Evolutionary conservation across 352 stramenopile genomes (phyloP), one percentile per base, ranked within the genome.

Genomic region (Phytophthora pisi): DNA sequence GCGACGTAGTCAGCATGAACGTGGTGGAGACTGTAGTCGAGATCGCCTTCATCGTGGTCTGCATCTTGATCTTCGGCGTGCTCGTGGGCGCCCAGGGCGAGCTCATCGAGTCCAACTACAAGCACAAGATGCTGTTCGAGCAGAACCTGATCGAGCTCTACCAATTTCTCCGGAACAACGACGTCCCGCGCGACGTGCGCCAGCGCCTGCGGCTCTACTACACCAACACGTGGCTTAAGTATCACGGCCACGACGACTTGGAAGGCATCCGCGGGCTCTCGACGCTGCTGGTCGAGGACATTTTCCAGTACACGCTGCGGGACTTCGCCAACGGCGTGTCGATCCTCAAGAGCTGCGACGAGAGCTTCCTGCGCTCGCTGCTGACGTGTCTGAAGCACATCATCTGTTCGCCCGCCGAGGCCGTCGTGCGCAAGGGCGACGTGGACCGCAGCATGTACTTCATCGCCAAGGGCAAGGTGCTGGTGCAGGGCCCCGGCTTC

Each of bases 371-470:
- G 30, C 80, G 84, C 0, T 84, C 80, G 5, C 49, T 91, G 15
- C 57, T 92, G 18, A 88, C 78, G 9, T 84, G 81, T 16, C 64
- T 92, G 16, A 88, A 85, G 59, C 80, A 90, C 51, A 74, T 90
- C 10, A 88, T 92, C 36, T 92, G 81, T 67, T 88, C 82, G 18
- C 65, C 71, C n/a, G 64, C 70, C 9, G 84, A 90, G 34, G 64
- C 70, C 9, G 77, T 92, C 20, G 80, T 90, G 43, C 79, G 81
- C 64, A 87, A 91, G 54, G 84, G 82, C 1, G 82, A 92, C 58
- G 80, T 91, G 2, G 79, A 91, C 51, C 74, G 84, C 2, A 86
- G 78, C 64, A 89, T 92, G 82, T 92, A 92, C 61, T 89, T 92
- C 45, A 90, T 91, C 67, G 74, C 76, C 26, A 70, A 73, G 20